Percentiles rank a stretch among this genome's conserved stretches.
Evolutionary conservation across 768 basidiomycete species (phyloP).

Genomic region (Collybiopsis luxurians): DNA sequence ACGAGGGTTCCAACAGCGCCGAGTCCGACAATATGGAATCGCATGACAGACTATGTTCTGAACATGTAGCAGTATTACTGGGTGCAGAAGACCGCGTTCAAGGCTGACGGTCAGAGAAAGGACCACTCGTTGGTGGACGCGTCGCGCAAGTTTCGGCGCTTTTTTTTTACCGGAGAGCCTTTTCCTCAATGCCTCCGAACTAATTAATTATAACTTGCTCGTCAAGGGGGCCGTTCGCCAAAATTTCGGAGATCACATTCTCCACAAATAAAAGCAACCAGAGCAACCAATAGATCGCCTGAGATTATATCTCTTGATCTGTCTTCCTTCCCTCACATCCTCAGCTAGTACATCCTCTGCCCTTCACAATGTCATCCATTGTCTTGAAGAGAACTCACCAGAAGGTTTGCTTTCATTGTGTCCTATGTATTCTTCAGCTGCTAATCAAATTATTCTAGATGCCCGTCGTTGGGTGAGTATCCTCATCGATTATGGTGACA

Average conservation of each 20-base stretch:
- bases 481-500: slow-evolving; percentile 11
- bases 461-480: slow-evolving; percentile 65
- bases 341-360: neutral
- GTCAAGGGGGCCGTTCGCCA: no score
- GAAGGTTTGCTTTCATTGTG: slow-evolving; percentile 36
- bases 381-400: slow-evolving; percentile 57
- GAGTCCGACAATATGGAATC: slow-evolving; percentile 73
- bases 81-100: neutral
- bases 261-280: no score
- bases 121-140: no score
- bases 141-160: no score
- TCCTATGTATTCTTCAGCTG: neutral
- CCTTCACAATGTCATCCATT: slow-evolving; percentile 46
- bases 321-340: neutral
- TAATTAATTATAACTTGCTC: no score
- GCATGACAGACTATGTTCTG: slow-evolving; percentile 47
- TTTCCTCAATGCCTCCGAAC: no score
- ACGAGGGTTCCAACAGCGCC: slow-evolving; percentile 84
- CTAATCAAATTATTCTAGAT: slow-evolving; percentile 38
- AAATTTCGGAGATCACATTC: neutral
- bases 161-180: no score
- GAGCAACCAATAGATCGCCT: neutral
- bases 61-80: neutral
- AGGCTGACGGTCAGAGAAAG: neutral
- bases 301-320: neutral